A percentile compares a stretch with the other conserved stretches of the same genome.
Conservation (phyloP, 495 filamentous ascomycete species). For the Cercophora sp. region DNA sequence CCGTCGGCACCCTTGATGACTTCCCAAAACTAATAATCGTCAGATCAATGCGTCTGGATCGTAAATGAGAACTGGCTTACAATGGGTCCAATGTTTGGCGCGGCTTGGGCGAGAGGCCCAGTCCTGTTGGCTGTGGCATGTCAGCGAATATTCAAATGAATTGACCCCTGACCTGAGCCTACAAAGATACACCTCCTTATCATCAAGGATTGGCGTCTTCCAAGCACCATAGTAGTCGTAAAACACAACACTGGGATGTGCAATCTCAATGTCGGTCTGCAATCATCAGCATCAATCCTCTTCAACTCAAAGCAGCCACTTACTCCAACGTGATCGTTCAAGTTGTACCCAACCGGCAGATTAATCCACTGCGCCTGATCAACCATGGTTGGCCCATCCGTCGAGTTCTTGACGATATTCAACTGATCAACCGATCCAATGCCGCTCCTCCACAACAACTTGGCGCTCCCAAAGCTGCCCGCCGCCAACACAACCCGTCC, state of each 20-base stretch:
- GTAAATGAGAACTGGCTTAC: conserved; percentile 11
- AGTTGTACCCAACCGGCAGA: conserved; percentile 65
- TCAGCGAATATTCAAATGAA: conserved; percentile 2
- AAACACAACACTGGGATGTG: conserved; percentile 54
- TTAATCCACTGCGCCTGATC: conserved; percentile 56
- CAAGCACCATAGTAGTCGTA: conserved; percentile 65
- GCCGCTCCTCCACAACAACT: conserved; percentile 53
- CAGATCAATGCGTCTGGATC: background rate
- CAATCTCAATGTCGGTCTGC: conserved; percentile 57
- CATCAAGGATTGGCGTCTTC: conserved; percentile 33
- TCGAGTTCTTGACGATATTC: conserved; percentile 49
- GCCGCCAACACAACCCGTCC: conserved; percentile 66
- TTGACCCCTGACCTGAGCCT: conserved; percentile 14
- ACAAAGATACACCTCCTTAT: conserved; percentile 35
- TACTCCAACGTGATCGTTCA: conserved; percentile 65
- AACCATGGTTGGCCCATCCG: conserved; percentile 49
- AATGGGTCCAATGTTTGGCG: conserved; percentile 59
- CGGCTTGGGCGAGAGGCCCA: conserved; percentile 63
- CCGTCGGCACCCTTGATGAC: conserved; percentile 55
- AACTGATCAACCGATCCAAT: conserved; percentile 60
- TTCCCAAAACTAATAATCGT: conserved; percentile 41
- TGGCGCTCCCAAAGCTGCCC: conserved; percentile 64
- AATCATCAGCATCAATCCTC: conserved; percentile 28
- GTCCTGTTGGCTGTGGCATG: conserved; percentile 41
- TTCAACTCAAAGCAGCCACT: conserved; percentile 7